These are phyloP conservation scores for Botryobasidium botryosum DNA, from an alignment of 768 basidiomycete species.

Conservation along the genomic window DNA sequence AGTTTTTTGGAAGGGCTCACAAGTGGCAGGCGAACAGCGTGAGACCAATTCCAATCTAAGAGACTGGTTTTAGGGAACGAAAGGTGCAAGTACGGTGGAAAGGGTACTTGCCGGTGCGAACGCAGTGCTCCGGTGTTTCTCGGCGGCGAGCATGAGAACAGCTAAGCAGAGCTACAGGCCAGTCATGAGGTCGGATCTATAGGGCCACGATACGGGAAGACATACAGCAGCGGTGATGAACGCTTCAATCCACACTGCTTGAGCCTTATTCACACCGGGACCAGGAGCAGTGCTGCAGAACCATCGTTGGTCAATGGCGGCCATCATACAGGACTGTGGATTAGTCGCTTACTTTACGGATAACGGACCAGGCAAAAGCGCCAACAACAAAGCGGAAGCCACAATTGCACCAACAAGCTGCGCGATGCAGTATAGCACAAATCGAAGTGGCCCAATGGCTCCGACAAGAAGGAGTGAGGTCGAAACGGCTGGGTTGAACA, in stretches of 20 bases:
- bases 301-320: too few relatives aligned
- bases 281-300: conserved; percentile 32
- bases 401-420: conserved; percentile 37
- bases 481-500: too few relatives aligned
- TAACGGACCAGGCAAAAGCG: conserved; percentile 12
- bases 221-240: conserved; percentile 43
- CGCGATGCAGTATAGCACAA: conserved; percentile 41
- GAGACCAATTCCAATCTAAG: conserved; percentile 48
- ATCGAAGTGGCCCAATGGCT: conserved; percentile 36
- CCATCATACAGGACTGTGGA: too few relatives aligned
- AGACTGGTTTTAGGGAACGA: too few relatives aligned
- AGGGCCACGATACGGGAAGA: too few relatives aligned
- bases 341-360: too few relatives aligned
- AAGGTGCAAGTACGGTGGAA: too few relatives aligned
- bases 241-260: too few relatives aligned
- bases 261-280: conserved; percentile 32
- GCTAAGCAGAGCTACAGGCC: conserved; percentile 48
- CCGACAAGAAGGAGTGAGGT: conserved; percentile 42
- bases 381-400: conserved; percentile 24
- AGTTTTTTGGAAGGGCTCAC: conserved; percentile 19
- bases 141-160: too few relatives aligned
- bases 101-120: conserved; percentile 56
- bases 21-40: conserved; percentile 46
- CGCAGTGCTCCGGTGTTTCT: conserved; percentile 42
- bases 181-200: neutral